Evolutionary conservation across 2,329 filamentous ascomycete species (phyloP).

Genomic region (Cytospora mali): DNA sequence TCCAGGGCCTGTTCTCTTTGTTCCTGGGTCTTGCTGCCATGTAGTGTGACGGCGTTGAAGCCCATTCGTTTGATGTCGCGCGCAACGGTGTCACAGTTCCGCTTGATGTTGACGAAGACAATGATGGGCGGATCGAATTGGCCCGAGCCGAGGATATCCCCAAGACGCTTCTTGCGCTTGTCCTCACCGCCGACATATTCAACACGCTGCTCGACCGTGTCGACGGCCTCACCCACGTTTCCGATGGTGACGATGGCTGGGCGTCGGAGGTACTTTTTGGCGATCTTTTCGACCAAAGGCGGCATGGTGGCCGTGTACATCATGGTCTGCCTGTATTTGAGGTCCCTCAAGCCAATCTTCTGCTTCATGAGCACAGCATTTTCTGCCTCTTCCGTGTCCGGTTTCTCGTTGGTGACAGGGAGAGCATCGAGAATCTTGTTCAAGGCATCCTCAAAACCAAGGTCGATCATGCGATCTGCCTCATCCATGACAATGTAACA

Average conservation of each 20-base stretch:
- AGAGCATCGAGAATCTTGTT: slow-evolving; percentile 97
- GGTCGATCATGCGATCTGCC: slow-evolving; percentile 98
- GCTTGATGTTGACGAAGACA: slow-evolving; percentile 99
- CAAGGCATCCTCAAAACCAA: slow-evolving; percentile 95
- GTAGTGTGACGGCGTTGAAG: slow-evolving; percentile 84
- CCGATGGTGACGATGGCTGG: slow-evolving; percentile 95
- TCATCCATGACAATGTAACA: slow-evolving; percentile 99
- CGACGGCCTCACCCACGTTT: slow-evolving; percentile 91
- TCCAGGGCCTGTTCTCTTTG: slow-evolving; percentile 92
- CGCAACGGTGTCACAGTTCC: slow-evolving; percentile 94
- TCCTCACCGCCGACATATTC: slow-evolving; percentile 91
- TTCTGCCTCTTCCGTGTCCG: slow-evolving; percentile 90
- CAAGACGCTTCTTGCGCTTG: slow-evolving; percentile 93
- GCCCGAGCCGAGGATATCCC: slow-evolving; percentile 79
- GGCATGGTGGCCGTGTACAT: slow-evolving; percentile 99
- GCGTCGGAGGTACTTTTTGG: slow-evolving; percentile 92
- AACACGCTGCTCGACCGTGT: slow-evolving; percentile 96
- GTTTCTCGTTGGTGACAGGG: slow-evolving; percentile 91
- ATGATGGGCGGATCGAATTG: slow-evolving; percentile 91
- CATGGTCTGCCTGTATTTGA: slow-evolving; percentile 92
- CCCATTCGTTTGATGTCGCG: slow-evolving; percentile 94
- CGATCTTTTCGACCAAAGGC: slow-evolving; percentile 86
- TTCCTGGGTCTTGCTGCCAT: slow-evolving; percentile 96
- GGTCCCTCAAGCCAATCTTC: slow-evolving; percentile 71
- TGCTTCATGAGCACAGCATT: slow-evolving; percentile 81